Conservation (phyloP, 2,329 filamentous ascomycete genomes). For the Phyllosticta paracitricarpa region DNA sequence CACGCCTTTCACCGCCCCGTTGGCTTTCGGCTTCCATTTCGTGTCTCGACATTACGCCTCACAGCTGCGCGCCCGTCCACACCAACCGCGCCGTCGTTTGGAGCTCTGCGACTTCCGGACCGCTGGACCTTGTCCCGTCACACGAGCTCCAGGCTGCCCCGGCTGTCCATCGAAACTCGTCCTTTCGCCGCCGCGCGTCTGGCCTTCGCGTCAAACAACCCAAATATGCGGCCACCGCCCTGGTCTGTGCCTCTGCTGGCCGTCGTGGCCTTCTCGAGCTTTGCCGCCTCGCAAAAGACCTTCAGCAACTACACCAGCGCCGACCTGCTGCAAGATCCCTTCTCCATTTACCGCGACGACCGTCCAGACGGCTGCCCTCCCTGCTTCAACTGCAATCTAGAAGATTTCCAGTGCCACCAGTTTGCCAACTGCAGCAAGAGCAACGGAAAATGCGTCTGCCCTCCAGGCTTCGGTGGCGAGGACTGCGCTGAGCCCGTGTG, state of each 20-base stretch:
- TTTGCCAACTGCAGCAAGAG: conserved; percentile 81
- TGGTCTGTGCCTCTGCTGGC: conserved; percentile 24
- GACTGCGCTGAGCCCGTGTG: conserved; percentile 89
- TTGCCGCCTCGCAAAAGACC: conserved; percentile 20
- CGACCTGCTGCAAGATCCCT: conserved; percentile 35
- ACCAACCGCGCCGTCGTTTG: background rate
- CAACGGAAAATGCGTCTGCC: conserved; percentile 88
- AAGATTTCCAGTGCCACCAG: conserved; percentile 83
- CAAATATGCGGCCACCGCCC: conserved; percentile 23
- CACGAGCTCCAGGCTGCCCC: background rate
- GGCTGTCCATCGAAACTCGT: background rate
- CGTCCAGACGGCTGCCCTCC: conserved; percentile 70
- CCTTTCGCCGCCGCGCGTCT: background rate
- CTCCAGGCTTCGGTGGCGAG: conserved; percentile 84
- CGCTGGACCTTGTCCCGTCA: background rate
- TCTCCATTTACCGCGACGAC: conserved; percentile 57
- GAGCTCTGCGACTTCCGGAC: background rate
- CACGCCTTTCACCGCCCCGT: background rate
- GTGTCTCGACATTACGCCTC: background rate
- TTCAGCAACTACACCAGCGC: conserved; percentile 40
- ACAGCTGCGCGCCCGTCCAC: background rate
- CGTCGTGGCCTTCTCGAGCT: conserved; percentile 16
- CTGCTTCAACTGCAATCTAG: conserved; percentile 96
- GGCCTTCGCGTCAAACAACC: conserved; percentile 8
- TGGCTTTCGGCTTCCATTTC: background rate